Conservation (phyloP, 108 stramenopile species). For the Heterococcus sp. region DNA sequence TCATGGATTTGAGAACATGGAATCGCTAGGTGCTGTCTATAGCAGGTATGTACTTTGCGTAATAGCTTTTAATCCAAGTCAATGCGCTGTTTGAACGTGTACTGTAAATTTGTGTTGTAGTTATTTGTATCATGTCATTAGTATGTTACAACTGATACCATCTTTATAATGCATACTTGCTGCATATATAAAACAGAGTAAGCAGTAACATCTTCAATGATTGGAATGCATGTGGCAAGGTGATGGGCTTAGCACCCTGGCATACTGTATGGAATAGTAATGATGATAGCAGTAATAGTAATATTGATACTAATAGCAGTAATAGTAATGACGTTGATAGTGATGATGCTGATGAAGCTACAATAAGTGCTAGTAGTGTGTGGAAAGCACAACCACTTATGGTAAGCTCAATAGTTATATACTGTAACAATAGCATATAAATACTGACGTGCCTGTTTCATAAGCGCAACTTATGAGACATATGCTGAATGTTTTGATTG, state of each 20-base stretch:
- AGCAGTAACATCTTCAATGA: slow-evolving; percentile 89
- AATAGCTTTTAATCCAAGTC: too few relatives aligned
- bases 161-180: too few relatives aligned
- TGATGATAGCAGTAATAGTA: slow-evolving; percentile 1
- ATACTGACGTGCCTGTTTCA: background rate
- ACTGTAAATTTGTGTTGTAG: too few relatives aligned
- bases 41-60: slow-evolving; percentile 53
- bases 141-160: too few relatives aligned
- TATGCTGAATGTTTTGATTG: background rate
- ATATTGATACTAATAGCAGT: background rate
- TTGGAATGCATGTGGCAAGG: slow-evolving; percentile 88
- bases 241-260: slow-evolving; percentile 91
- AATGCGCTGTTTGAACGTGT: too few relatives aligned
- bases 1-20: slow-evolving; percentile 91
- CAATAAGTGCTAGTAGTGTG: background rate
- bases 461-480: background rate
- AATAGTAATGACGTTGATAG: background rate
- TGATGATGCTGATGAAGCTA: background rate
- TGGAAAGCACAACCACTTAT: background rate
- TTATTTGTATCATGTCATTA: too few relatives aligned
- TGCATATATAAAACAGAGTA: too few relatives aligned
- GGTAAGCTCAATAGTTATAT: background rate
- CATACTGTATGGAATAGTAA: slow-evolving; percentile 4
- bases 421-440: background rate
- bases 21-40: slow-evolving; percentile 88